Evolutionary conservation across 768 basidiomycete species (phyloP).

Genomic region (Lactifluus subvellereus): DNA sequence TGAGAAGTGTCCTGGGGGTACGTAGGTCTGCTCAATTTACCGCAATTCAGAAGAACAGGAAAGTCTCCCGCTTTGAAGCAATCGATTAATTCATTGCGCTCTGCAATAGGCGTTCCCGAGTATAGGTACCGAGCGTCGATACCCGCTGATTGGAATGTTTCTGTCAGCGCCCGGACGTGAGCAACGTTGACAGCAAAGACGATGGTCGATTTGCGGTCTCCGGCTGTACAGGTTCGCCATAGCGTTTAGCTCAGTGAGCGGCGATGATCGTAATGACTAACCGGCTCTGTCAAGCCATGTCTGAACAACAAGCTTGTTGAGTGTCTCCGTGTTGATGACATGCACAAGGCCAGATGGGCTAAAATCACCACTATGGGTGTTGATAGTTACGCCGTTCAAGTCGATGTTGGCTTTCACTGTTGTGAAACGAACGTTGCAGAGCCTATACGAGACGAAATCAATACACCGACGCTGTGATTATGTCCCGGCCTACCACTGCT

Average conservation of each 20-base stretch:
- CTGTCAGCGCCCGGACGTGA: constrained; percentile 73
- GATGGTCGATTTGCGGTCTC: constrained; percentile 74
- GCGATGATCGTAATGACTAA: constrained; percentile 28
- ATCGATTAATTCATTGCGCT: constrained; percentile 58
- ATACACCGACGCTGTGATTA: not conserved
- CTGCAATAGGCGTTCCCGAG: constrained; percentile 54
- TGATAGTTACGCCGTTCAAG: constrained; percentile 61
- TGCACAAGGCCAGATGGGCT: constrained; percentile 69
- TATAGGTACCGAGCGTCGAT: constrained; percentile 82
- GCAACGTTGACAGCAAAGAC: constrained; percentile 86
- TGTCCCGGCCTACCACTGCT: constrained; percentile 58
- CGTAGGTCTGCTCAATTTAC: constrained; percentile 35
- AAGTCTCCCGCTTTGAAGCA: constrained; percentile 68
- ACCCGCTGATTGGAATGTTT: constrained; percentile 63
- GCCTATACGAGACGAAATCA: constrained; percentile 39
- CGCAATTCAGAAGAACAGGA: constrained; percentile 88
- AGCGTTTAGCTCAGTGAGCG: constrained; percentile 5
- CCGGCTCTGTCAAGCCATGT: constrained; percentile 85
- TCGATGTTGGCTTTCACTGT: constrained; percentile 71
- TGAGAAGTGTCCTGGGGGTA: not conserved
- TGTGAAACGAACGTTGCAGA: constrained; percentile 83
- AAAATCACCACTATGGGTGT: constrained; percentile 72
- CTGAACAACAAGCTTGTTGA: constrained; percentile 74
- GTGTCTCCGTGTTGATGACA: constrained; percentile 70
- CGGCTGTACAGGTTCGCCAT: constrained; percentile 29